Evolutionary conservation across 805 yeast genomes (phyloP), one percentile per base, ranked within the genome.

Genomic region (Priceomyces castillae): DNA sequence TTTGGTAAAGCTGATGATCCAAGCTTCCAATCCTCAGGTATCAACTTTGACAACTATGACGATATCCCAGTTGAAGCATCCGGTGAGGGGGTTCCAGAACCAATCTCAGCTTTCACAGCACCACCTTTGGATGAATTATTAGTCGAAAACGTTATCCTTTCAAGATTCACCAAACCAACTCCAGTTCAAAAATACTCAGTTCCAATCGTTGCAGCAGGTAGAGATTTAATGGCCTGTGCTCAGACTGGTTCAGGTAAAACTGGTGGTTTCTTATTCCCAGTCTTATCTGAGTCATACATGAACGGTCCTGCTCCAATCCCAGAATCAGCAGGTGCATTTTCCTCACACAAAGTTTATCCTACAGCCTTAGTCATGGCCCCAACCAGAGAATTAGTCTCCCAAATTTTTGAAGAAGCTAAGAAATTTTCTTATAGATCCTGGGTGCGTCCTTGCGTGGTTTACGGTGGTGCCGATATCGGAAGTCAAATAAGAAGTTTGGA

Each of bases 161-260:
- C 98, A 34, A 82, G 96, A 69, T 94, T 92, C 77, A 81, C 87
- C 52, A 89, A 80, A 70, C 99, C 99, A 63, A 94, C 99, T 28
- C 99, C 96, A 40, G 96, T 88, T 46, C 96, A 88, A 68, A 89
- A 89, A 71, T 88, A 88, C 77, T 89, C 96, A 36, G 85, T 89
- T 51, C 96, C 96, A 54, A 88, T 89, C 52, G 92, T 89, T 53
- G 88, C 92, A 47, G 81, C 75, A 47, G 89, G 90, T 59, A 81
- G 96, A 71, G 96, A 88, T 71, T 78, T 88, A 71, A 89, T 88
- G 96, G 96, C 96, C 30, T 89, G 96, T 80, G 96, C 96, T 47
- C 96, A 89, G 76, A 88, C 96, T 56, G 96, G 96, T 84, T 90
- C 98, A 46, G 99, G 99, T 81, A 94, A 94, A 76, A 94, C 99